Evolutionary conservation across 371 early-diverging fungal species (phyloP).

Genomic region (Ordospora pajunii): DNA sequence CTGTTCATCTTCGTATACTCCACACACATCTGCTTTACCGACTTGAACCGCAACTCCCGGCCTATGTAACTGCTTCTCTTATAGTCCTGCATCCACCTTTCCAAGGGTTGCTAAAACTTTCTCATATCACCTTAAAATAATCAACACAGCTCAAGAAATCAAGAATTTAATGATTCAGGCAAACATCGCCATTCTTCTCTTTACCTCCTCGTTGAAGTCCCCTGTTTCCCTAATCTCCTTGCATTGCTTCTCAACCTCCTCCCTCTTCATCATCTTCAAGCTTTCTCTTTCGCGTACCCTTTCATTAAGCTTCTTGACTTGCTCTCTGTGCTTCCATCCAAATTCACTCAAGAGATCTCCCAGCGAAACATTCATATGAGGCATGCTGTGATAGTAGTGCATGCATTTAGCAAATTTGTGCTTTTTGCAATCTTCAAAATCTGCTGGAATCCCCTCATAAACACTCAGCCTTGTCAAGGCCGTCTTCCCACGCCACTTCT

Average conservation of each 20-base stretch:
- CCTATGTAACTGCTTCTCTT: constrained; percentile 4
- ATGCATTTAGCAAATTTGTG: constrained; percentile 89
- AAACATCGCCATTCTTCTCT: constrained; percentile 48
- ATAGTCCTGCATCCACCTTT: not conserved
- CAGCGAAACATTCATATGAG: constrained; percentile 87
- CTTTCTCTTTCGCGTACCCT: constrained; percentile 31
- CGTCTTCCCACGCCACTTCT: constrained; percentile 88
- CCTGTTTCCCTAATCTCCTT: not conserved
- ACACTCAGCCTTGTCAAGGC: constrained; percentile 90
- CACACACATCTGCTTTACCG: constrained; percentile 39
- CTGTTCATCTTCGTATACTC: constrained; percentile 24
- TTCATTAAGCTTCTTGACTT: constrained; percentile 35
- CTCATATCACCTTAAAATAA: not conserved
- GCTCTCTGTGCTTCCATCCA: constrained; percentile 91
- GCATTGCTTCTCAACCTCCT: constrained; percentile 23
- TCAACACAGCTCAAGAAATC: not conserved
- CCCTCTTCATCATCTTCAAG: constrained; percentile 9
- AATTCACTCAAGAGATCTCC: constrained; percentile 83
- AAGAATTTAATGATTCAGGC: constrained; percentile 24
- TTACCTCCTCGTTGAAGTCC: constrained; percentile 22
- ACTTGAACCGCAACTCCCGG: constrained; percentile 38
- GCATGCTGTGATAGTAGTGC: constrained; percentile 82
- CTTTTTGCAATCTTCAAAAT: constrained; percentile 86
- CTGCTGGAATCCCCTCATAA: constrained; percentile 95
- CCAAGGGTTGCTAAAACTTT: not conserved